Conservation (phyloP, 2,329 filamentous ascomycete genomes). For the Didymella pomorum region DNA sequence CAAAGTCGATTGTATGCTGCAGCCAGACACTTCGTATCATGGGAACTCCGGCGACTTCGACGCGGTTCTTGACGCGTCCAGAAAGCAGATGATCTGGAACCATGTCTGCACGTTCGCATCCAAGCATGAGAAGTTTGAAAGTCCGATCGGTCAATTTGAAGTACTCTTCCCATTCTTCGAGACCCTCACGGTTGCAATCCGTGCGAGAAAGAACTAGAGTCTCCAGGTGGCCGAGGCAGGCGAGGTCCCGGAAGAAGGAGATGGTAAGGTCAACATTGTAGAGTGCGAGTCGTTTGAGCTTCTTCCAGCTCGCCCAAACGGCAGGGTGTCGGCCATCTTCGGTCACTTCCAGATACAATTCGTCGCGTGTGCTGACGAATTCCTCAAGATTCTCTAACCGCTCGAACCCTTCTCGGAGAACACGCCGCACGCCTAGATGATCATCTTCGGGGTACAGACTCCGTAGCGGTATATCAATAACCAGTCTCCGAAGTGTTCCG, state of each 20-base stretch:
- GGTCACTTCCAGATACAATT: constrained; percentile 52
- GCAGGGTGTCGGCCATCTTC: constrained; percentile 34
- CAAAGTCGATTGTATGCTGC: constrained; percentile 53
- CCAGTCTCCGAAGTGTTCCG: constrained; percentile 54
- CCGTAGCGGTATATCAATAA: constrained; percentile 60
- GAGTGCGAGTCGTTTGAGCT: constrained; percentile 55
- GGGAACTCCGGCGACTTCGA: constrained; percentile 43
- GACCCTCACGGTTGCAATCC: constrained; percentile 26
- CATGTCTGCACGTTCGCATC: constrained; percentile 27
- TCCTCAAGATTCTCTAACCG: constrained; percentile 57
- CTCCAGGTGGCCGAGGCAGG: constrained; percentile 49
- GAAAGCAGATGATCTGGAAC: constrained; percentile 25
- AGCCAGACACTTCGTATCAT: constrained; percentile 53
- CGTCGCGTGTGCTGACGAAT: constrained; percentile 59
- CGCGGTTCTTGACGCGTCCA: constrained; percentile 38
- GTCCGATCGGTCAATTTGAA: constrained; percentile 37
- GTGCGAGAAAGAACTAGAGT: constrained; percentile 56
- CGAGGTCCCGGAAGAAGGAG: constrained; percentile 41
- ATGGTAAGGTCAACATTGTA: constrained; percentile 54
- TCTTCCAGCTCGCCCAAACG: constrained; percentile 57
- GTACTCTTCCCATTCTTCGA: constrained; percentile 55
- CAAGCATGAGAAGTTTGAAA: constrained; percentile 34
- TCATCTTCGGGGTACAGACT: constrained; percentile 56
- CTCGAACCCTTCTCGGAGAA: constrained; percentile 57
- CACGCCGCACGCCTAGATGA: constrained; percentile 47